Percentiles rank a stretch among this genome's conserved stretches.
Evolutionary conservation across 129 eudicot genomes (phyloP).

Genomic region (Tagetes patula): DNA sequence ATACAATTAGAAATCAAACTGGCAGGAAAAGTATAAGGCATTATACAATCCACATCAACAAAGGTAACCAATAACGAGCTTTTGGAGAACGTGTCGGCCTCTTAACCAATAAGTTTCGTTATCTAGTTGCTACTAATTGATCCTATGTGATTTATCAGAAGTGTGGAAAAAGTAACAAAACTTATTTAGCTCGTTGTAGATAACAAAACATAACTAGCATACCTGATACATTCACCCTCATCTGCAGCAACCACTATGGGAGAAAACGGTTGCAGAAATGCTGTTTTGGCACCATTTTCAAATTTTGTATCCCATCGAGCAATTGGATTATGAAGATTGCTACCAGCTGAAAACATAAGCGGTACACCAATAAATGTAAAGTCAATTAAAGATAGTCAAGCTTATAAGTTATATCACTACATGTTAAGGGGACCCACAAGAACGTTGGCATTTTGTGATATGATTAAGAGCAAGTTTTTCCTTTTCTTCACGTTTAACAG

Average conservation of each 20-base stretch:
- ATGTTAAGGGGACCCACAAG: constrained; percentile 51
- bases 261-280: constrained; percentile 81
- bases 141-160: too few relatives aligned
- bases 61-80: not conserved
- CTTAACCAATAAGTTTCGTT: not conserved
- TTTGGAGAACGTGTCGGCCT: not conserved
- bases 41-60: not conserved
- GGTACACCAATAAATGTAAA: not conserved
- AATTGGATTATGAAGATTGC: constrained; percentile 80
- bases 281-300: constrained; percentile 83
- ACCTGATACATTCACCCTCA: constrained; percentile 92
- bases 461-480: constrained; percentile 76
- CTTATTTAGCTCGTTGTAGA: not conserved
- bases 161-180: too few relatives aligned
- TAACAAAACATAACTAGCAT: constrained; percentile 15
- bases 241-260: constrained; percentile 95
- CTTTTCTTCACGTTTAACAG: constrained; percentile 69
- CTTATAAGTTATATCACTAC: not conserved
- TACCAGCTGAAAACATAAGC: constrained; percentile 55
- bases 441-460: constrained; percentile 80
- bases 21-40: not conserved
- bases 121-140: too few relatives aligned
- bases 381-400: not conserved
- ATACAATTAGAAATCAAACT: not conserved
- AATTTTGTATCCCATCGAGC: constrained; percentile 98